Percentiles rank a stretch among this genome's conserved stretches.
Evolutionary conservation across 768 basidiomycete genomes (phyloP).

Genomic region (Macrolepiota dolichaula): DNA sequence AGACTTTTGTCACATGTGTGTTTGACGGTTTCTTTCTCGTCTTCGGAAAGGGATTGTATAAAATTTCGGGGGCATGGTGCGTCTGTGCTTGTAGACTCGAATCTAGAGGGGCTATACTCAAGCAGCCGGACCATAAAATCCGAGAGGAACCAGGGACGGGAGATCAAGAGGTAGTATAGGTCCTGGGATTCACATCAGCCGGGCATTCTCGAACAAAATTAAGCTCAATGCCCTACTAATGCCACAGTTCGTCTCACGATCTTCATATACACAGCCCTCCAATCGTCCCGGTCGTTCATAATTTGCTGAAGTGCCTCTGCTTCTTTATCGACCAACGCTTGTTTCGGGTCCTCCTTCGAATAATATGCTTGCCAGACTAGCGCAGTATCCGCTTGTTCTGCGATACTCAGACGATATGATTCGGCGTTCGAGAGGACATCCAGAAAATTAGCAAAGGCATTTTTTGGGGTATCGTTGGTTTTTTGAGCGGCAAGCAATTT

Average conservation of each 20-base stretch:
- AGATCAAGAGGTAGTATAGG: background rate
- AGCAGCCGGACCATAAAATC: conserved; percentile 36
- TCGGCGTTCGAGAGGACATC: conserved; percentile 13
- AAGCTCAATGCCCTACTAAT: background rate
- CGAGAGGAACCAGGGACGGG: conserved; percentile 20
- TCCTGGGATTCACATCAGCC: background rate
- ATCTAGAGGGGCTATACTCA: conserved; percentile 33
- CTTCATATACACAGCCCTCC: conserved; percentile 9
- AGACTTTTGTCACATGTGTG: conserved; percentile 11
- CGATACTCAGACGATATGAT: conserved; percentile 11
- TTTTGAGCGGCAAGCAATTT: conserved; percentile 3
- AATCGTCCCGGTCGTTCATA: background rate
- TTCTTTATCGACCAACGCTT: background rate
- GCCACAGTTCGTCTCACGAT: conserved; percentile 2
- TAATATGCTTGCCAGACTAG: conserved; percentile 2
- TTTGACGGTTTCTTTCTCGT: conserved; percentile 19
- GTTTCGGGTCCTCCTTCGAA: background rate
- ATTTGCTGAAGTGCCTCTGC: background rate
- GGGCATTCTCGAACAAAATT: background rate
- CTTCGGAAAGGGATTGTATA: conserved; percentile 21
- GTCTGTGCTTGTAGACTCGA: background rate
- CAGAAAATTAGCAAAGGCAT: conserved; percentile 14
- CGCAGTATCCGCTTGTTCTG: conserved; percentile 8
- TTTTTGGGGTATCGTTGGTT: conserved; percentile 1
- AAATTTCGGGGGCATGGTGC: conserved; percentile 22